Conservation (phyloP, 176 grass and related monocot genomes). For the Luzula sylvatica region DNA sequence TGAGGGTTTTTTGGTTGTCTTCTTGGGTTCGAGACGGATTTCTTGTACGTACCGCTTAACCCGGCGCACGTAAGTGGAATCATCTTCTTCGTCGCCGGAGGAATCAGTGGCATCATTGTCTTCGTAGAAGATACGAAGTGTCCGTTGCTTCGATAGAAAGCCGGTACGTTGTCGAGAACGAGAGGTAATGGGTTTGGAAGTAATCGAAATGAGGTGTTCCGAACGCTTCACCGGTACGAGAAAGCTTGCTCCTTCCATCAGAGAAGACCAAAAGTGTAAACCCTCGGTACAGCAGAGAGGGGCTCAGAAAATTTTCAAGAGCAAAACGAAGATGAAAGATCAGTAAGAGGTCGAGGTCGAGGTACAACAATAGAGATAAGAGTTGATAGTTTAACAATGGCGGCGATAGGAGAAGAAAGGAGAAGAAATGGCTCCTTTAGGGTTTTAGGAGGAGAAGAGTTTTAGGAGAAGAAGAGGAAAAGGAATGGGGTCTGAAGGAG, state of each 20-base stretch:
- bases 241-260: constrained; percentile 34
- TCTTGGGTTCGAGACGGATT: constrained; percentile 38
- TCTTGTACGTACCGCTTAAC: constrained; percentile 81
- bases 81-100: constrained; percentile 42
- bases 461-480: too few relatives aligned
- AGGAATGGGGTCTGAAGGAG: too few relatives aligned
- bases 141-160: constrained; percentile 6
- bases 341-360: too few relatives aligned
- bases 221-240: constrained; percentile 35
- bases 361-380: too few relatives aligned
- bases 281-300: too few relatives aligned
- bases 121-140: constrained; percentile 56
- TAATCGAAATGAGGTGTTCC: constrained; percentile 60
- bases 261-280: too few relatives aligned
- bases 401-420: too few relatives aligned
- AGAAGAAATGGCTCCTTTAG: too few relatives aligned
- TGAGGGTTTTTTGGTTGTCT: background rate
- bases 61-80: constrained; percentile 3
- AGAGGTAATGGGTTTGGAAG: constrained; percentile 8
- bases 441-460: too few relatives aligned
- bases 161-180: background rate
- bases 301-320: too few relatives aligned
- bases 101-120: constrained; percentile 89
- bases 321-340: too few relatives aligned
- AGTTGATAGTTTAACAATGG: too few relatives aligned